These are phyloP conservation scores for Pyrus communis DNA, from an alignment of 306 rosid species.

Conservation along the genomic window DNA sequence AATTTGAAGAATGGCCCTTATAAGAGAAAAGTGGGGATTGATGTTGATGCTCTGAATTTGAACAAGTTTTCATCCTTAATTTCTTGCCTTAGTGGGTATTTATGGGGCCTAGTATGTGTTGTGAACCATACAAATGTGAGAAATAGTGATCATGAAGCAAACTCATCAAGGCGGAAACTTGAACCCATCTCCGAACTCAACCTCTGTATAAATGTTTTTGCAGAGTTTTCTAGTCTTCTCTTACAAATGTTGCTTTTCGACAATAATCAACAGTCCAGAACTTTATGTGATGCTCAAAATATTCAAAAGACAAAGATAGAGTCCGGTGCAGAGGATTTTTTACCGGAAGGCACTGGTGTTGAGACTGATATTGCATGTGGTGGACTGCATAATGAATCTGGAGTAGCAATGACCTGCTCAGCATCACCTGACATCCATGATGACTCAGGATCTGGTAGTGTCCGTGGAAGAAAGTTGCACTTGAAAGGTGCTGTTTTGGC, in stretches of 20 bases:
- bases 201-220: constrained; percentile 37
- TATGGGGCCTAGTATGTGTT: constrained; percentile 59
- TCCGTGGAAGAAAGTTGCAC: constrained; percentile 17
- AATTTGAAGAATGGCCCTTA: constrained; percentile 31
- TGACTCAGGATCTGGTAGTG: constrained; percentile 18
- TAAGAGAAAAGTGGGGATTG: constrained; percentile 25
- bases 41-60: constrained; percentile 24
- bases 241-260: constrained; percentile 38
- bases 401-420: constrained; percentile 25
- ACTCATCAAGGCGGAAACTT: constrained; percentile 31
- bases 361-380: constrained; percentile 26
- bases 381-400: constrained; percentile 14
- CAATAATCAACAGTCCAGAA: constrained; percentile 24
- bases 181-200: constrained; percentile 39
- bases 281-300: constrained; percentile 27
- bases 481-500: constrained; percentile 29
- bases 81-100: constrained; percentile 65
- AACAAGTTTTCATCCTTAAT: constrained; percentile 49
- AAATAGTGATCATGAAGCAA: constrained; percentile 20
- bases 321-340: constrained; percentile 15
- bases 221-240: constrained; percentile 34
- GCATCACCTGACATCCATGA: constrained; percentile 26
- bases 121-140: constrained; percentile 29
- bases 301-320: constrained; percentile 20
- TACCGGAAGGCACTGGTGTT: constrained; percentile 5